These are phyloP conservation scores for Funneliformis mosseae DNA, from an alignment of 192 early-diverging fungal species.

Conservation along the genomic window DNA sequence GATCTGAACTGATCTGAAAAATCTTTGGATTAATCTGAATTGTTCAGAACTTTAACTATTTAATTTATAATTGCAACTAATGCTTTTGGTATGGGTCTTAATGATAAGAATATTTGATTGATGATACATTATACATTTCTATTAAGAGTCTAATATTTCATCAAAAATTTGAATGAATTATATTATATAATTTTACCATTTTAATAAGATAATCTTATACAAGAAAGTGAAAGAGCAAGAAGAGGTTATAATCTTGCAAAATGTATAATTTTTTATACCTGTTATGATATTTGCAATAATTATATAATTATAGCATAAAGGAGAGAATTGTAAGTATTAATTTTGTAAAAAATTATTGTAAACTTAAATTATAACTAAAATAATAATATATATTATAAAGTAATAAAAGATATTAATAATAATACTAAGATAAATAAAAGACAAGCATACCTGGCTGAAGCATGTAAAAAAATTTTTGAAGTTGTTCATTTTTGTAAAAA, in stretches of 20 bases:
- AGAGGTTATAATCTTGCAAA: no score
- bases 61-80: conserved; percentile 1
- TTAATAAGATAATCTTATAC: conserved; percentile 1
- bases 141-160: neutral
- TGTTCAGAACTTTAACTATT: no score
- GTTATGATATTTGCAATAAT: conserved; percentile 14
- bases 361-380: neutral
- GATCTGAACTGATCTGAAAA: no score
- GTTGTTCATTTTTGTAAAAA: no score
- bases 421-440: neutral
- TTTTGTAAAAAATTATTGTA: neutral
- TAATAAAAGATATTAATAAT: neutral
- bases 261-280: conserved; percentile 10
- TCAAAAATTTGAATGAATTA: neutral
- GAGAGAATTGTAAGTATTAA: conserved; percentile 2
- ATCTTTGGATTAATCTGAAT: no score
- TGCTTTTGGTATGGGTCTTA: conserved; percentile 10
- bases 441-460: neutral
- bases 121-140: conserved; percentile 6
- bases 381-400: conserved; percentile 6
- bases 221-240: neutral
- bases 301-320: conserved; percentile 7
- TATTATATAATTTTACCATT: neutral
- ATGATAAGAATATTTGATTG: neutral
- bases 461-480: neutral